Base-by-base conservation (phyloP, 129 eudicot species). In the Saussurea involucrata region DNA sequence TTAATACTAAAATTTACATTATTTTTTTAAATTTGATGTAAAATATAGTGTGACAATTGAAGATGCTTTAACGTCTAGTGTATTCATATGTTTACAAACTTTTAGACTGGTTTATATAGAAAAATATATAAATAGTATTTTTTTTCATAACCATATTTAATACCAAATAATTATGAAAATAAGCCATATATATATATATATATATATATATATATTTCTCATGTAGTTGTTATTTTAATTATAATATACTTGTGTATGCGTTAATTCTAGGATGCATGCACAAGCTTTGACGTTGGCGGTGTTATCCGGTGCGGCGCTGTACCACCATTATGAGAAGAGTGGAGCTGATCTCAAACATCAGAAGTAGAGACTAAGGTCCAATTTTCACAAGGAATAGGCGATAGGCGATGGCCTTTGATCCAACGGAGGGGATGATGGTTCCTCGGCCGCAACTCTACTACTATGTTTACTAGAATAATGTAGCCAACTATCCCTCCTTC, bases 271-370 rank as follows among this genome's bases (percentile, higher is more conserved):
- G 88, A 93, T 93, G 97, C 96, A 90, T 53, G 98, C 97, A 69
- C 98, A 93, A 55, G 97, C 98, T 24, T 76, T 88, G 74, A 93
- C 98, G 13, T 65, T 93, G 83, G 97, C 82, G 1, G 98, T 93
- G 88, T 88, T 93, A 25, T 93, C 98, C 3, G 92, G 98, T 44
- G 91, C 91, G 68, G 98, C 98, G 20, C 88, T 79, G 18, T 90
- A 88, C 81, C 97, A 90, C 80, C 90, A 93, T 85, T 90, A 72
- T 7, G 90, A 87, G 40, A 85, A 87, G 46, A 85, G 71, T 63
- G 21, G 34, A 61, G 31, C 74, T 73, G 77, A 77, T 40, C 63
- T 64, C 42, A 57, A 72, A 77, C 82, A 10, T 81, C 76, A 36
- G 8, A 80, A 80, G n/a, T 73, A 80, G 75, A 72, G 46, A 79